Conservation (phyloP, 2,329 filamentous ascomycete genomes). For the Immersiporthe knoxdaviesiana region DNA sequence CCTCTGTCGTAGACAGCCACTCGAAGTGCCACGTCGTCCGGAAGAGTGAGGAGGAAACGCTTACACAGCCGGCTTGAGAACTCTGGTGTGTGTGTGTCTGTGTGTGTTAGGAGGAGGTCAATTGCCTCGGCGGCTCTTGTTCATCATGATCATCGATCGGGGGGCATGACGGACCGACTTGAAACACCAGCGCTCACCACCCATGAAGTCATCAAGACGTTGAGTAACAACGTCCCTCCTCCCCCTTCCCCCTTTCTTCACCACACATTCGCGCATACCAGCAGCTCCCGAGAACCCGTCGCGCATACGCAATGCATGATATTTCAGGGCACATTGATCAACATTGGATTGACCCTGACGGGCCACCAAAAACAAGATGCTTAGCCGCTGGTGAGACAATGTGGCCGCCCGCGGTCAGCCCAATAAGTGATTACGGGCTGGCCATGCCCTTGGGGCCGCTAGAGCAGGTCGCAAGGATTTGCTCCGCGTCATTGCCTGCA, state of each 20-base stretch:
- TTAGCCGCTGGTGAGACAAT: slow-evolving; percentile 9
- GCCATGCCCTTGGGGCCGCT: neutral
- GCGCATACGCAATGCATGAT: neutral
- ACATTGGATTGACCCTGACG: neutral
- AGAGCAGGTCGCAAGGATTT: neutral
- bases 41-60: neutral
- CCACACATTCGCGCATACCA: neutral
- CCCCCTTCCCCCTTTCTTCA: too few species aligned
- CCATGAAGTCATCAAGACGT: slow-evolving; percentile 26
- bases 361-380: neutral
- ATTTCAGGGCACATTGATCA: neutral
- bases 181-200: slow-evolving; percentile 23
- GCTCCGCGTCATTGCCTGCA: neutral
- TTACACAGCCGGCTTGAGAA: neutral
- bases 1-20: neutral
- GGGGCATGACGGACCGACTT: slow-evolving; percentile 10
- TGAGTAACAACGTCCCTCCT: slow-evolving; percentile 5
- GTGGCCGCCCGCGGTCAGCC: neutral
- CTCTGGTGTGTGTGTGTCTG: too few species aligned
- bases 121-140: neutral
- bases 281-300: too few species aligned
- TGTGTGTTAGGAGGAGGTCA: neutral
- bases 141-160: neutral
- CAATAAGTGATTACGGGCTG: neutral
- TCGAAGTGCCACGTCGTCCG: neutral